A percentile compares a stretch with the other conserved stretches of the same genome.
phyloP scores from a whole-genome alignment of 768 basidiomycete species.

The Suillus subluteus region DNA sequence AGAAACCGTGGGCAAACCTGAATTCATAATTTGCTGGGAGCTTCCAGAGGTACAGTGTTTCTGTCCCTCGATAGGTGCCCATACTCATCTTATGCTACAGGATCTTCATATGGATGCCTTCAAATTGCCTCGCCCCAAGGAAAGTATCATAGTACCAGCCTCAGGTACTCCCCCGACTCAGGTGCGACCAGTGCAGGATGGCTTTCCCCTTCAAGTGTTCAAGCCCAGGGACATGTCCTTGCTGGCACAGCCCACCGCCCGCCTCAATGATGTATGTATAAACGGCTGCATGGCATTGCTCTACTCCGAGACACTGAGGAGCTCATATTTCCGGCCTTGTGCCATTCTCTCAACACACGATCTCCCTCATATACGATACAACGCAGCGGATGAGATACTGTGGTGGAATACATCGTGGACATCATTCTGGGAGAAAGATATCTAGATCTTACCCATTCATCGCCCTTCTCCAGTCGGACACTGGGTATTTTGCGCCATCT shows the following conservation, averaged over 20 bases:
- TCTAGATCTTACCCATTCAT: slow-evolving; percentile 43
- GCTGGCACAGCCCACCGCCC: slow-evolving; percentile 5
- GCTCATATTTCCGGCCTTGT: background rate
- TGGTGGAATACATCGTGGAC: slow-evolving; percentile 22
- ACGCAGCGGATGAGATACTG: slow-evolving; percentile 15
- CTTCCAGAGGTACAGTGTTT: slow-evolving; percentile 1
- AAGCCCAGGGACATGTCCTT: slow-evolving; percentile 2
- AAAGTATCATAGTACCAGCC: too few species aligned
- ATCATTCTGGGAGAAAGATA: slow-evolving; percentile 31
- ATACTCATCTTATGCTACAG: background rate
- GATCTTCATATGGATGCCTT: background rate
- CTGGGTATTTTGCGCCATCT: slow-evolving; percentile 36
- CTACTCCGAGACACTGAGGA: background rate
- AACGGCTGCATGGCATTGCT: slow-evolving; percentile 12
- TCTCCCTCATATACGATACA: slow-evolving; percentile 4
- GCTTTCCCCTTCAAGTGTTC: slow-evolving; percentile 8
- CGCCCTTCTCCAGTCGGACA: slow-evolving; percentile 21
- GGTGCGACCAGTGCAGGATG: background rate
- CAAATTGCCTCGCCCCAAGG: background rate
- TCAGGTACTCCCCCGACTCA: background rate
- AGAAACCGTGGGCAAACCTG: background rate
- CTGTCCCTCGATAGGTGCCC: background rate
- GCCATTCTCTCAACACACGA: slow-evolving; percentile 11
- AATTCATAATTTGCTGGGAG: slow-evolving; percentile 1
- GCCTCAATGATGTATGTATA: slow-evolving; percentile 11